Conservation (phyloP, 352 stramenopile genomes). For the Globisporangium echinulatum region DNA sequence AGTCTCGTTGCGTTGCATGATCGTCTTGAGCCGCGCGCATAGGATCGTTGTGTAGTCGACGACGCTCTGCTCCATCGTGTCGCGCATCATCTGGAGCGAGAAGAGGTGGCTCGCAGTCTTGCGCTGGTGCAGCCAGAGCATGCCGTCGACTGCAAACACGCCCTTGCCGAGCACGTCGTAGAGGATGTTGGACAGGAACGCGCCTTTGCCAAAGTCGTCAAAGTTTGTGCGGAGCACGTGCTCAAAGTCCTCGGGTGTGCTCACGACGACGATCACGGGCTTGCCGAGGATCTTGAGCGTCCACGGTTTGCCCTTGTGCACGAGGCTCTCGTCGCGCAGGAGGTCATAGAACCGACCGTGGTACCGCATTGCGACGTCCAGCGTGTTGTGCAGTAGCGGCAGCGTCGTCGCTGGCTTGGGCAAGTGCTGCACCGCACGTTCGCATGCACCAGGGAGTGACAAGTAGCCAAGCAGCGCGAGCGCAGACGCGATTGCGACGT, state of each 20-base stretch:
- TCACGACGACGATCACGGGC: constrained; percentile 19
- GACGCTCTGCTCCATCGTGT: no score
- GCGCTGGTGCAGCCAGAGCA: no score
- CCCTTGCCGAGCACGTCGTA: no score
- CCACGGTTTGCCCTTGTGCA: constrained; percentile 15
- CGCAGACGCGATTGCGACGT: not conserved
- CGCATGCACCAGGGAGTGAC: not conserved
- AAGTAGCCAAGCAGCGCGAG: not conserved
- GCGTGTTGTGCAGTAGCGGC: constrained; percentile 9
- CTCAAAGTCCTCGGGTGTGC: constrained; percentile 17
- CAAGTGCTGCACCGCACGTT: not conserved
- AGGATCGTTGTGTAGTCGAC: no score
- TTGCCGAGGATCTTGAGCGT: constrained; percentile 6
- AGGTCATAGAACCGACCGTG: constrained; percentile 25
- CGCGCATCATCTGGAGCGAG: no score
- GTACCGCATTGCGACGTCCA: constrained; percentile 25
- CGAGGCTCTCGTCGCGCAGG: constrained; percentile 24
- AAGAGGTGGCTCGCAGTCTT: no score
- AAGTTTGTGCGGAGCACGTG: constrained; percentile 44
- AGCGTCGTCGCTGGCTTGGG: not conserved
- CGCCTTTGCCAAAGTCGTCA: no score
- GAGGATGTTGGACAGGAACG: no score
- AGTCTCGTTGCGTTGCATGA: no score
- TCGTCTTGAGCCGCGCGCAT: no score
- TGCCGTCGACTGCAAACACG: no score